These are phyloP conservation scores for Phialemoniopsis sp. DNA, from an alignment of 2,329 filamentous ascomycete genomes.

Conservation along the genomic window DNA sequence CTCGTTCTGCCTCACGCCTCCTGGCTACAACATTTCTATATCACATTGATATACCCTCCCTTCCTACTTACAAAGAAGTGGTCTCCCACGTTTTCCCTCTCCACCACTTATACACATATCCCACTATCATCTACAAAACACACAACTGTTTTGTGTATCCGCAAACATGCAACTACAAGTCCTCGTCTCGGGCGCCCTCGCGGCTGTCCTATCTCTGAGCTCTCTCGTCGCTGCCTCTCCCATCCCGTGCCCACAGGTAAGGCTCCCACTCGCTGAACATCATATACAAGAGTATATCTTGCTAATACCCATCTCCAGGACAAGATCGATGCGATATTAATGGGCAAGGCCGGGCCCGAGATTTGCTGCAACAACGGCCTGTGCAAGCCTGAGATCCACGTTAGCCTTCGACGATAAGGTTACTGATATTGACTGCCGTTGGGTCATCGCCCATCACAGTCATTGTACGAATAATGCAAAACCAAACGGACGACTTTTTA, in stretches of 20 bases:
- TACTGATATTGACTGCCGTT: not conserved
- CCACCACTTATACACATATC: too few species aligned
- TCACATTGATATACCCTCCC: too few species aligned
- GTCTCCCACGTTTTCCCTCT: too few species aligned
- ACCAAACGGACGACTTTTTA: not conserved
- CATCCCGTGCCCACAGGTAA: constrained; percentile 33
- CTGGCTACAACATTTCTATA: too few species aligned
- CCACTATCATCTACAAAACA: too few species aligned
- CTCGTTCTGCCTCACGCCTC: too few species aligned
- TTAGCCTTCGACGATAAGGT: constrained; percentile 32
- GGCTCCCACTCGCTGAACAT: constrained; percentile 4
- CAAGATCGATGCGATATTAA: constrained; percentile 40
- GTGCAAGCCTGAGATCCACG: constrained; percentile 45
- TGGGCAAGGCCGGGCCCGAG: constrained; percentile 39
- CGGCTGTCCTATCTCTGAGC: constrained; percentile 17
- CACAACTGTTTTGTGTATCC: too few species aligned
- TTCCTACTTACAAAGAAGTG: too few species aligned
- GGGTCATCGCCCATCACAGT: not conserved
- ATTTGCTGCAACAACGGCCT: constrained; percentile 50
- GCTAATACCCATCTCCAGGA: constrained; percentile 14
- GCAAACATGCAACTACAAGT: constrained; percentile 16
- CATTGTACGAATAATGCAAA: not conserved
- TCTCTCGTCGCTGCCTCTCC: constrained; percentile 23
- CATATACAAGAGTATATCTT: constrained; percentile 1
- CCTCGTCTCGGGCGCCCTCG: constrained; percentile 13